Evolutionary conservation across 345 rosid genomes (phyloP), one percentile per base, ranked within the genome.

Genomic region (Citrus trifoliata): DNA sequence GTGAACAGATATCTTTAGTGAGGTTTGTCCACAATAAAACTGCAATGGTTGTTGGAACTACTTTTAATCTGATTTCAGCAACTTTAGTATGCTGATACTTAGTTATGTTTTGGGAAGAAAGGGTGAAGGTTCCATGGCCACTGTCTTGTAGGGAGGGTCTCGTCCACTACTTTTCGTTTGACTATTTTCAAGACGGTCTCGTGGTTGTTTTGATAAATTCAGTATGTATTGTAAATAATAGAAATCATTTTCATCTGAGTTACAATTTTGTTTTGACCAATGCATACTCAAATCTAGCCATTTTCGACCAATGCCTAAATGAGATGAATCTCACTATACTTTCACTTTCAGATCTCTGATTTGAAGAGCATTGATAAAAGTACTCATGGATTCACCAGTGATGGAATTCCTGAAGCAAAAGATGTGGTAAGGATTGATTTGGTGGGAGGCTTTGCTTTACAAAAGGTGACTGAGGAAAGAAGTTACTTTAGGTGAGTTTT

Each of bases 71-170:
- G 40, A 48, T 71, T 70, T 73, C 61, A 33, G 59, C 72, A 32
- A 73, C 37, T 76, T 79, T 10, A 35, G 71, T 74, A 79, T 83
- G 81, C 81, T 88, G 74, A 81, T 81, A 73, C 46, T 71, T 59
- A 35, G 80, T 28, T 70, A 76, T 56, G 74, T 83, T 93, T 86
- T 62, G 42, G 93, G 89, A 88, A 88, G 90, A 88, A 92, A 96
- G 99, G 92, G 80, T 91, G 94, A 96, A 96, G 94, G 87, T 91
- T 73, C 71, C 97, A 10, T 96, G 99, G 99, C 99, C 97, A 19
- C 71, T 96, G 73, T 83, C 94, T 67, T 79, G 91, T 76, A 88
- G 99, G 88, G 98, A 94, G 86, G 97, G 93, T 21, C 48, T 93
- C 56, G 79, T 93, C 76, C 95, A 94, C 80, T 94, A 77, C 84